phyloP scores from a whole-genome alignment of 768 basidiomycete genomes.

The Mycena galericulata region DNA sequence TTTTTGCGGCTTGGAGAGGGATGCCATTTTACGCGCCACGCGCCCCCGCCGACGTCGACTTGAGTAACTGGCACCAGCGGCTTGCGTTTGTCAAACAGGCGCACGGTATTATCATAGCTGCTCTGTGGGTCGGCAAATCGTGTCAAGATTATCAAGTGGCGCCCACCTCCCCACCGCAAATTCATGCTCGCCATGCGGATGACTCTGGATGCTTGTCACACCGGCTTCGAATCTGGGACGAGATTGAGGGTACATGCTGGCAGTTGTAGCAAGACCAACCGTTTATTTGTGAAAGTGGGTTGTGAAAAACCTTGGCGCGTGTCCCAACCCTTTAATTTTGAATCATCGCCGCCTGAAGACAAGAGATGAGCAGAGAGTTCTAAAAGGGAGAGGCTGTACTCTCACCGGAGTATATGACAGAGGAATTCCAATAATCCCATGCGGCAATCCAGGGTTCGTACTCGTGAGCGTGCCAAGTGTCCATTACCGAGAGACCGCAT shows the following conservation, averaged over 20 bases:
- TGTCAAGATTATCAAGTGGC: not conserved
- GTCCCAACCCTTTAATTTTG: slow-evolving; percentile 93
- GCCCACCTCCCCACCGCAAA: slow-evolving; percentile 91
- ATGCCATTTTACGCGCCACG: slow-evolving; percentile 98
- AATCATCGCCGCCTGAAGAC: slow-evolving; percentile 88
- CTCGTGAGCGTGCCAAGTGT: slow-evolving; percentile 90
- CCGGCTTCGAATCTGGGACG: slow-evolving; percentile 88
- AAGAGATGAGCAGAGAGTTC: not conserved
- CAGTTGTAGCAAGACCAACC: slow-evolving; percentile 51
- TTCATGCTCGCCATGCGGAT: slow-evolving; percentile 82
- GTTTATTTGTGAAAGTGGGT: slow-evolving; percentile 80
- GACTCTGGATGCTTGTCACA: slow-evolving; percentile 89
- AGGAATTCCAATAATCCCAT: slow-evolving; percentile 89
- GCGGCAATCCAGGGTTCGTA: slow-evolving; percentile 95
- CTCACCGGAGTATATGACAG: slow-evolving; percentile 87
- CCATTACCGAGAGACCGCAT: slow-evolving; percentile 55
- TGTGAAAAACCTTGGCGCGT: slow-evolving; percentile 68
- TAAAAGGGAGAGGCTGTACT: too few species aligned
- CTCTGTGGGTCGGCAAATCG: slow-evolving; percentile 3
- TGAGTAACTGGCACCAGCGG: slow-evolving; percentile 65
- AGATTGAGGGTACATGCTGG: not conserved
- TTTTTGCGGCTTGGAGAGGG: slow-evolving; percentile 72
- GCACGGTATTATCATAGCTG: slow-evolving; percentile 88
- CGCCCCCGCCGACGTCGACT: slow-evolving; percentile 88
- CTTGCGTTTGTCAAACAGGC: slow-evolving; percentile 86